Conservation (phyloP, 2,329 filamentous ascomycete species). For the Coniochaeta hoffmannii region DNA sequence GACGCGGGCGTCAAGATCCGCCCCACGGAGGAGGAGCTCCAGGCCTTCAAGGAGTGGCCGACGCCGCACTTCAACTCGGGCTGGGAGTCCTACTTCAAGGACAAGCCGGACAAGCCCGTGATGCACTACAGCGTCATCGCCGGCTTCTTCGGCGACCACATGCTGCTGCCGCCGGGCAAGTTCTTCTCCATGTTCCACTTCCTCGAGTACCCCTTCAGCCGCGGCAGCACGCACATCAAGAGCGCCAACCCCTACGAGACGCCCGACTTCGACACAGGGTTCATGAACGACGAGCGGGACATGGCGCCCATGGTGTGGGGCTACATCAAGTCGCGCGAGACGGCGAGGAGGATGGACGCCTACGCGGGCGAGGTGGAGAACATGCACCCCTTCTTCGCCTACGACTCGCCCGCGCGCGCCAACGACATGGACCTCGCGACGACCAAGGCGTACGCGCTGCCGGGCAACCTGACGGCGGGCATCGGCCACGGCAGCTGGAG, state of each 20-base stretch:
- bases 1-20: constrained; percentile 74
- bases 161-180: constrained; percentile 63
- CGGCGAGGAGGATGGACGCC: constrained; percentile 67
- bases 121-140: constrained; percentile 79
- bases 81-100: constrained; percentile 77
- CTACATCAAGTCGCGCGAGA: constrained; percentile 77
- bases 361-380: constrained; percentile 66
- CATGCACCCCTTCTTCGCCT: constrained; percentile 67
- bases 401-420: constrained; percentile 60
- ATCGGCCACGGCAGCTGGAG: constrained; percentile 71
- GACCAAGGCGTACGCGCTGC: constrained; percentile 68
- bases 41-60: constrained; percentile 64
- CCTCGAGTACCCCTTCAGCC: constrained; percentile 69
- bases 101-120: constrained; percentile 79
- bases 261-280: constrained; percentile 73
- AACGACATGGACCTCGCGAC: constrained; percentile 68
- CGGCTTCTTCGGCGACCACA: constrained; percentile 56
- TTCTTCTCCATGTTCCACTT: constrained; percentile 84
- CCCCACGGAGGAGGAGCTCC: constrained; percentile 60
- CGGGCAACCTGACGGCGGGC: constrained; percentile 62
- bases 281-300: constrained; percentile 80
- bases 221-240: constrained; percentile 63
- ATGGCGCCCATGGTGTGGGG: constrained; percentile 83
- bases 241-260: constrained; percentile 65
- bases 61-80: constrained; percentile 66